phyloP scores from a whole-genome alignment of 805 yeast species.

The Ogataea paradorogensis region DNA sequence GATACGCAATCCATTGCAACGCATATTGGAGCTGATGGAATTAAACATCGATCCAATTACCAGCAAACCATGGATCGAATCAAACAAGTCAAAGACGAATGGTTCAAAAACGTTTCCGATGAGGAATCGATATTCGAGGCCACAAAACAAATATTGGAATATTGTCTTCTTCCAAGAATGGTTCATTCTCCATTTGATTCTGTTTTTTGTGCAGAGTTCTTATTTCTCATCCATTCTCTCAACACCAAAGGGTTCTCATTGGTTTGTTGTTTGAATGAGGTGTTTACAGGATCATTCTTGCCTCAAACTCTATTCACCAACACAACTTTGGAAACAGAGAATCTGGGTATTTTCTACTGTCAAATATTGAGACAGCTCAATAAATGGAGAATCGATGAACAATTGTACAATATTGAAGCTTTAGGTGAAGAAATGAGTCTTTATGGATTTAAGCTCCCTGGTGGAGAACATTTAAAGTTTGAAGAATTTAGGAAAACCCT shows the following conservation, averaged over 20 bases:
- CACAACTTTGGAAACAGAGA: constrained; percentile 77
- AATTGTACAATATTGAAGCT: constrained; percentile 31
- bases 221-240: constrained; percentile 47
- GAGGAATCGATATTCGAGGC: constrained; percentile 14
- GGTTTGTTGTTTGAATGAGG: constrained; percentile 40
- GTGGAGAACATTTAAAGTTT: constrained; percentile 25
- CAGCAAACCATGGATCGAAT: constrained; percentile 32
- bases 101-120: constrained; percentile 37
- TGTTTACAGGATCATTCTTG: constrained; percentile 44
- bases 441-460: constrained; percentile 20
- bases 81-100: constrained; percentile 27
- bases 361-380: constrained; percentile 45
- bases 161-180: constrained; percentile 72
- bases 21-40: constrained; percentile 38
- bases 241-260: constrained; percentile 36
- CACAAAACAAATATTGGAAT: constrained; percentile 42
- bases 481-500: constrained; percentile 40
- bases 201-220: constrained; percentile 58
- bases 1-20: constrained; percentile 29
- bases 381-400: constrained; percentile 39
- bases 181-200: constrained; percentile 84
- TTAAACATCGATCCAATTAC: constrained; percentile 43
- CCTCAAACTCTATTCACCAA: constrained; percentile 62
- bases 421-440: constrained; percentile 14
- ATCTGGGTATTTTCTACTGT: constrained; percentile 69